Conservation (phyloP, 305 asterid genomes). For the Euphrasia arctica region DNA sequence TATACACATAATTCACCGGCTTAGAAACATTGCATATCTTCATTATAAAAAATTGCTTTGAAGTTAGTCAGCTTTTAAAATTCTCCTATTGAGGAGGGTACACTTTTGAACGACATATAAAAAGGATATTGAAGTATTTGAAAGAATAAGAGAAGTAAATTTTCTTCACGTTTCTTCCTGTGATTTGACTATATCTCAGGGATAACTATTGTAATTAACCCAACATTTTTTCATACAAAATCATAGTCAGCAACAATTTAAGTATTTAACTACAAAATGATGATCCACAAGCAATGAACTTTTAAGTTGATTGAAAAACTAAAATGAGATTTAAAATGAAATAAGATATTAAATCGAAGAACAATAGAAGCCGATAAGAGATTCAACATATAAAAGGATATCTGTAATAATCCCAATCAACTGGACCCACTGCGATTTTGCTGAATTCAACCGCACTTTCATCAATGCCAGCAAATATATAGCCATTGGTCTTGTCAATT, state of each 20-base stretch:
- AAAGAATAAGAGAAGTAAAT: not conserved
- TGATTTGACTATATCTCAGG: not conserved
- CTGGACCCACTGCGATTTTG: conserved; percentile 79
- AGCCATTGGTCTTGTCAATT: conserved; percentile 94
- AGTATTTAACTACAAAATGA: not conserved
- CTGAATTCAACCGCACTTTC: conserved; percentile 90
- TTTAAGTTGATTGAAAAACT: not conserved
- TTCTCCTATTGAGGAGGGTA: not conserved
- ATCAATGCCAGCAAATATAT: conserved; percentile 81
- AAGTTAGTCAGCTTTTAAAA: not conserved
- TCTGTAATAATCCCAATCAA: conserved; percentile 93
- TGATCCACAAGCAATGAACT: not conserved
- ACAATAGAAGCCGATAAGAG: not conserved
- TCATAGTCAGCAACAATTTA: too few species aligned
- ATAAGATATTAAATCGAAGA: conserved; percentile 1
- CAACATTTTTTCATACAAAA: not conserved
- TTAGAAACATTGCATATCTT: not conserved
- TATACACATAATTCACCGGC: not conserved
- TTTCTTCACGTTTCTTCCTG: not conserved
- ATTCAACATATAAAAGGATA: conserved; percentile 58
- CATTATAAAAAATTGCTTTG: not conserved
- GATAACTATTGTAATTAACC: not conserved
- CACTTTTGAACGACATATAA: not conserved
- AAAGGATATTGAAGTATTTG: not conserved
- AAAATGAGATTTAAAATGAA: not conserved